A percentile compares a stretch with the other conserved stretches of the same genome.
phyloP scores from a whole-genome alignment of 306 rosid genomes.

The Gillenia trifoliata region DNA sequence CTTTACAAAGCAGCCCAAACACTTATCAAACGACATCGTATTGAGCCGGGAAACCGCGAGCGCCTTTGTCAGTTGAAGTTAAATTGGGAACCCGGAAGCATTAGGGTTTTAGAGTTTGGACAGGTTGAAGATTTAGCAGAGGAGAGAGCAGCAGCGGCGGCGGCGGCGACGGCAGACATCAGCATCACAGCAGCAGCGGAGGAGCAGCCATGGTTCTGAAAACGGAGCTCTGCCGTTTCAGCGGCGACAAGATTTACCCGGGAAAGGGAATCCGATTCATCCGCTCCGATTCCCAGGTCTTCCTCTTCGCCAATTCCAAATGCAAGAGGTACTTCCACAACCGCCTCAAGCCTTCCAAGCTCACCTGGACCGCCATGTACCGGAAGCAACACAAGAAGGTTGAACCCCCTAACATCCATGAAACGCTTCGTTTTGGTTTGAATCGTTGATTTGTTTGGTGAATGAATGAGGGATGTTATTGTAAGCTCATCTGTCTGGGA shows the following conservation, averaged over 20 bases:
- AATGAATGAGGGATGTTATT: background rate
- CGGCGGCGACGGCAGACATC: background rate
- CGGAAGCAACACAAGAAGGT: conserved; percentile 55
- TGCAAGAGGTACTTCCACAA: conserved; percentile 54
- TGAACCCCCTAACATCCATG: background rate
- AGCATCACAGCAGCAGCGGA: background rate
- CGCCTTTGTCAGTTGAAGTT: background rate
- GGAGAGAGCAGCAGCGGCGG: background rate
- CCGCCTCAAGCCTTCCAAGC: conserved; percentile 49
- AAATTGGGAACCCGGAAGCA: background rate
- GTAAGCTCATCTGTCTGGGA: background rate
- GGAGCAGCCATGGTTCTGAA: conserved; percentile 31
- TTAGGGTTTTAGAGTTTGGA: conserved; percentile 2
- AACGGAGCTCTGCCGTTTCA: conserved; percentile 86
- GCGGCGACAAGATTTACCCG: conserved; percentile 87
- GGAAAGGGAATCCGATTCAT: conserved; percentile 78
- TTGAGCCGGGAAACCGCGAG: too few relatives aligned
- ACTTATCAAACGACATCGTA: too few relatives aligned
- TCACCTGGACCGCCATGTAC: conserved; percentile 53
- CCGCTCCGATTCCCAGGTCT: conserved; percentile 83
- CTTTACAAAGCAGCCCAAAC: too few relatives aligned
- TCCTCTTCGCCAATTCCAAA: conserved; percentile 46
- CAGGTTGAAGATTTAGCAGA: background rate
- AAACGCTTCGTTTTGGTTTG: background rate
- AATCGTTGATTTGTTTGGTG: background rate